Evolutionary conservation across 2,329 filamentous ascomycete species (phyloP).

Genomic region (Fusarium falciforme): DNA sequence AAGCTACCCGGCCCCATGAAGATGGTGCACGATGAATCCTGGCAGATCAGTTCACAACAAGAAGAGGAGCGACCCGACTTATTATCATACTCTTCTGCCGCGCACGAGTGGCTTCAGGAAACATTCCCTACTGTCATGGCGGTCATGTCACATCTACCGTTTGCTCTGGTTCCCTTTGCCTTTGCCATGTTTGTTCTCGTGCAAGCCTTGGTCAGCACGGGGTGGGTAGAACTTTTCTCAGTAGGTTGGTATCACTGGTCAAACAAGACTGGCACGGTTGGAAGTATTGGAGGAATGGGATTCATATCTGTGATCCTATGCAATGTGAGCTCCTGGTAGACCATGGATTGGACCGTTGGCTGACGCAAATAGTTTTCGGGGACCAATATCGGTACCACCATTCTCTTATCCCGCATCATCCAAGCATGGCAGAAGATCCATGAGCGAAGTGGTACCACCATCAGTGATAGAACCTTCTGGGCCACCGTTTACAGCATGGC

Average conservation of each 20-base stretch:
- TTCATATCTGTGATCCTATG: constrained; percentile 78
- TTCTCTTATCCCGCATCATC: constrained; percentile 76
- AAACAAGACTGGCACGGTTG: constrained; percentile 73
- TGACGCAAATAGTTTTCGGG: constrained; percentile 71
- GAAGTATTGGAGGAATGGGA: constrained; percentile 77
- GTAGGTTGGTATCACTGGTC: constrained; percentile 82
- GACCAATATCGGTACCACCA: constrained; percentile 81
- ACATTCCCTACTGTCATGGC: constrained; percentile 78
- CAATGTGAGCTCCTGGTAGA: constrained; percentile 66
- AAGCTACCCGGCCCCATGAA: constrained; percentile 8
- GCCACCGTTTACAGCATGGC: constrained; percentile 81
- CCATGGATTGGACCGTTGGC: fast-evolving
- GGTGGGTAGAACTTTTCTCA: constrained; percentile 80
- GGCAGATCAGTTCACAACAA: fast-evolving
- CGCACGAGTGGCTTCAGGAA: constrained; percentile 71
- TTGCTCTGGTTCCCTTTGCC: constrained; percentile 76
- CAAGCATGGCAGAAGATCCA: constrained; percentile 76
- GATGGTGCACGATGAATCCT: background rate
- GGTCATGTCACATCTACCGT: constrained; percentile 73
- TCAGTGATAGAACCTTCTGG: constrained; percentile 76
- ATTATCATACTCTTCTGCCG: constrained; percentile 58
- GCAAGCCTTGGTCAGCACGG: constrained; percentile 77
- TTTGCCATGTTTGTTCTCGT: constrained; percentile 82
- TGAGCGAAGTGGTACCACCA: constrained; percentile 54
- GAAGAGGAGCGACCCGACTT: constrained; percentile 57